A percentile compares a stretch with the other conserved stretches of the same genome.
phyloP scores from a whole-genome alignment of 2,329 filamentous ascomycete species.

The Verticillium dahliae region DNA sequence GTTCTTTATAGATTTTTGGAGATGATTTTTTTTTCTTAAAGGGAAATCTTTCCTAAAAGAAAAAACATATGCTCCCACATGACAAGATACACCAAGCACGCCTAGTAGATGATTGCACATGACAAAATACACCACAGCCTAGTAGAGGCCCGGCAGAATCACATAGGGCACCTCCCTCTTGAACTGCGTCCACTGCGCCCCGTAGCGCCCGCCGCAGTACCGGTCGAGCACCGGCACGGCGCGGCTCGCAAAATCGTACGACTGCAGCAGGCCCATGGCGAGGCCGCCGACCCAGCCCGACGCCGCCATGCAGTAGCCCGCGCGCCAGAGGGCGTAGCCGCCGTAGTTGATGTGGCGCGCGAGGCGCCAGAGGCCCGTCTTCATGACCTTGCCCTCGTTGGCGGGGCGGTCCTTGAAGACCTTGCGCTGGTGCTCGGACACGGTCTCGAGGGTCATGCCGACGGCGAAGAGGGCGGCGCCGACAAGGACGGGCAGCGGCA shows the following conservation, averaged over 20 bases:
- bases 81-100: neutral
- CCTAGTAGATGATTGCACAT: neutral
- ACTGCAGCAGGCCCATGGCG: constrained; percentile 19
- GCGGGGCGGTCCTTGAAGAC: constrained; percentile 28
- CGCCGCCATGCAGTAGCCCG: constrained; percentile 24
- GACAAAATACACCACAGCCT: neutral
- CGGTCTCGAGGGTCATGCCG: constrained; percentile 47
- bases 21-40: too few relatives aligned
- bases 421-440: constrained; percentile 49
- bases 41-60: too few relatives aligned
- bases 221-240: constrained; percentile 25
- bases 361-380: constrained; percentile 28
- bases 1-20: too few relatives aligned
- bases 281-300: constrained; percentile 27
- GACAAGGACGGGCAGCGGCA: constrained; percentile 29
- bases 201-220: constrained; percentile 29
- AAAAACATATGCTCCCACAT: too few relatives aligned
- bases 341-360: constrained; percentile 34
- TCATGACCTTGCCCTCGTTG: constrained; percentile 31
- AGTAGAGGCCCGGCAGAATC: constrained; percentile 30
- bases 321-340: constrained; percentile 27
- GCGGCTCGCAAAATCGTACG: constrained; percentile 21
- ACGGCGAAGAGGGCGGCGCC: constrained; percentile 41
- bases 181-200: constrained; percentile 30
- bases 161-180: constrained; percentile 28